Conservation (phyloP, 176 grass and related monocot genomes). For the Zoysia pacifica region DNA sequence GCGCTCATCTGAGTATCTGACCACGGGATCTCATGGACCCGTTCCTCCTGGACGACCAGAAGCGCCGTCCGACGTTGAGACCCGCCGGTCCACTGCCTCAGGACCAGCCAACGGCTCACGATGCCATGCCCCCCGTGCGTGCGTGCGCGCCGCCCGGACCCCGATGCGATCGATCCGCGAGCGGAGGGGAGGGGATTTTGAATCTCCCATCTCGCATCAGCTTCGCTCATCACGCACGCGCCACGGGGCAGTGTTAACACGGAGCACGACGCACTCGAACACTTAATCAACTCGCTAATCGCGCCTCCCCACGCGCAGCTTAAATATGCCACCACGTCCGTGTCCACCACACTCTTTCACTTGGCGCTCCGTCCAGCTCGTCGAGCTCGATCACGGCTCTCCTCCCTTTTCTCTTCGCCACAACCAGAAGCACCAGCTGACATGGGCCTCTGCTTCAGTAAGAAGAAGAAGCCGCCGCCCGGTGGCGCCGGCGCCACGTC, state of each 20-base stretch:
- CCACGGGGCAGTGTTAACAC: conserved; percentile 2
- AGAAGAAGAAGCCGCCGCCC: conserved; percentile 43
- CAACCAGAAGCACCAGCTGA: background rate
- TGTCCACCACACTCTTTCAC: background rate
- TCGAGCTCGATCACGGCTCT: background rate
- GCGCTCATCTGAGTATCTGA: no score
- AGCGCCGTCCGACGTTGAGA: no score
- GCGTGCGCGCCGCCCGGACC: no score
- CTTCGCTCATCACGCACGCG: conserved; percentile 24
- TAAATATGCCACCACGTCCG: conserved; percentile 46
- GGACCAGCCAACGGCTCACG: no score
- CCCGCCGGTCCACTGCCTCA: no score
- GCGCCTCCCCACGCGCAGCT: background rate
- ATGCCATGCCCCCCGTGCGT: no score
- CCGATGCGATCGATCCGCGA: no score
- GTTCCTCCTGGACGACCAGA: background rate
- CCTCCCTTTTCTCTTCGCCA: background rate
- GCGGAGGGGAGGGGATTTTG: conserved; percentile 26
- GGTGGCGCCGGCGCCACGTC: background rate
- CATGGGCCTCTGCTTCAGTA: conserved; percentile 97
- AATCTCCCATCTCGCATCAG: conserved; percentile 21
- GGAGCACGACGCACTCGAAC: background rate
- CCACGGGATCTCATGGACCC: background rate
- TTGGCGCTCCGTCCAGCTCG: no score
- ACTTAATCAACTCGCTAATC: no score